Evolutionary conservation across 75 land plant genomes (phyloP), one percentile per base, ranked within the genome.

Genomic region (Sequoiadendron giganteum): DNA sequence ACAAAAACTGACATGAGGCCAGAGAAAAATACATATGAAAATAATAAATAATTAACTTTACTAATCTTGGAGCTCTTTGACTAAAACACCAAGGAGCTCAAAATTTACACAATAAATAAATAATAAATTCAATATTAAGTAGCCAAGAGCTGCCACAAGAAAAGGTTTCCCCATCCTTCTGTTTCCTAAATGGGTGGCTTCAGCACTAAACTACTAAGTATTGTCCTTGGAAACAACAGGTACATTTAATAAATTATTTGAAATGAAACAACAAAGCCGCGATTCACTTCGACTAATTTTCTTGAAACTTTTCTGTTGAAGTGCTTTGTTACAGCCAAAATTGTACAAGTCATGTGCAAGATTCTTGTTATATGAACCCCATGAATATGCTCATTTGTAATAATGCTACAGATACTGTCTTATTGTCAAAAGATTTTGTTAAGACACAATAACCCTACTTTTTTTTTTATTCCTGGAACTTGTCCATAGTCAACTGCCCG

Each of bases 121-220:
- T 39, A 82, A 82, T 42, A 82, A 81, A 82, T 45, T n/a, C 32
- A 82, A 82, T 45, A 82, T 47, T 82, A 14, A 45, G 84, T 82
- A n/a, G 28, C 52, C 10, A 13, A 43, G 52, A 45, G n/a, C 48
- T 40, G 30, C 52, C 47, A 43, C 9, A 79, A 42, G 84, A 43
- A 82, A 47, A 47, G 25, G 49, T 82, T 82, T 82, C 52, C 45
- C 1, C 18, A 45, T 21, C 70, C 28, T 19, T 56, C 19, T n/a
- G 32, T 82, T 82, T 81, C n/a, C 84, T 47, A 43, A 30, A n/a
- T 6, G 48, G 11, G 32, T 82, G 52, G 14, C 30, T 82, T 45
- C 49, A 43, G 84, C 52, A 82, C 30, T 47, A 48, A 82, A 82
- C 84, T 45, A 45, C 30, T 82, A 28, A 28, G 10, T 72, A 21